Percentiles rank a stretch among this genome's conserved stretches.
phyloP scores from a whole-genome alignment of 2,329 filamentous ascomycete genomes.

The Sporothrix globosa region DNA sequence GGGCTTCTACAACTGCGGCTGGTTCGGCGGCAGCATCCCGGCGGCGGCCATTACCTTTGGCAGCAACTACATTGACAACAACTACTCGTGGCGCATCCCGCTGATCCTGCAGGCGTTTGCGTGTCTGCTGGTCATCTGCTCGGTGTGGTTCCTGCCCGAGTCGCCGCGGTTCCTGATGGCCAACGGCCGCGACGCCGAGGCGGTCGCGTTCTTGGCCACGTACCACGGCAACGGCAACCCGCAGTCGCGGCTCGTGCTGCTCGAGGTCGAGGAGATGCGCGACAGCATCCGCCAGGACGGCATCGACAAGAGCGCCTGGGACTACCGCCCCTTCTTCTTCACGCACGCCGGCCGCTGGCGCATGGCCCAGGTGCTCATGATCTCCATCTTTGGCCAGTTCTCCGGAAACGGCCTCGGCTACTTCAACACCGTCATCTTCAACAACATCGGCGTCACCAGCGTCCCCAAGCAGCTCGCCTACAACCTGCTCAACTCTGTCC shows the following conservation, averaged over 20 bases:
- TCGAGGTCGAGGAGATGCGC: constrained; percentile 50
- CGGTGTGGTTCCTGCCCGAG: constrained; percentile 49
- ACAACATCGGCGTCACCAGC: constrained; percentile 45
- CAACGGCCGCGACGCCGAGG: constrained; percentile 48
- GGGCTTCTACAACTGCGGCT: constrained; percentile 53
- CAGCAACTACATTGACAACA: constrained; percentile 49
- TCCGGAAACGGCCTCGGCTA: constrained; percentile 56
- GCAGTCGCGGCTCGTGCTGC: constrained; percentile 46
- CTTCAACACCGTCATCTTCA: constrained; percentile 55
- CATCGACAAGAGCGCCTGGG: constrained; percentile 54
- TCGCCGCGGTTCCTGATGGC: constrained; percentile 50
- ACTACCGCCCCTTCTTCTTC: constrained; percentile 52
- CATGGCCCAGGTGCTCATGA: constrained; percentile 54
- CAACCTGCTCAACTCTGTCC: constrained; percentile 53
- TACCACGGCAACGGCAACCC: constrained; percentile 51
- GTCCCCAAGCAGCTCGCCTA: constrained; percentile 50
- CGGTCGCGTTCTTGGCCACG: constrained; percentile 48
- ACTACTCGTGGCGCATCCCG: constrained; percentile 57
- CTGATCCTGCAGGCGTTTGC: constrained; percentile 54
- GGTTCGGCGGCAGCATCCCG: constrained; percentile 48
- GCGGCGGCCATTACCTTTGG: constrained; percentile 56
- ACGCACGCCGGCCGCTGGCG: constrained; percentile 54
- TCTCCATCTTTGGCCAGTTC: constrained; percentile 56
- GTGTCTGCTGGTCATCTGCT: constrained; percentile 46
- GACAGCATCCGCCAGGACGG: constrained; percentile 51